Evolutionary conservation across 2,329 filamentous ascomycete genomes (phyloP).

Genomic region (Venturiaceae sp.): DNA sequence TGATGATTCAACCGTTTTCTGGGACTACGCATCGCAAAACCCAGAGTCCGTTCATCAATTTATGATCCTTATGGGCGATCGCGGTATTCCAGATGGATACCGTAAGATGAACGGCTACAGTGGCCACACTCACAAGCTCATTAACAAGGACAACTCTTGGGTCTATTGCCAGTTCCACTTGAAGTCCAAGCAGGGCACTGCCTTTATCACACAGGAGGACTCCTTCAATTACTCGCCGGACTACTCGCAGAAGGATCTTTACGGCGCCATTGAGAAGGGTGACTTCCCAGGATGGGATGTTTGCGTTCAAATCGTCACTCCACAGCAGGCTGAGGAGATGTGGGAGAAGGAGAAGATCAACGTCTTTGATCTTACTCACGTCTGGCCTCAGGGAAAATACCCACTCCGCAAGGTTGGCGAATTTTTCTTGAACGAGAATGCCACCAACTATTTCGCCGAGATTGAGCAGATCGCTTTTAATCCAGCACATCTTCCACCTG

Average conservation of each 20-base stretch:
- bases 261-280: constrained; percentile 40
- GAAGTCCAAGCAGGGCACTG: constrained; percentile 42
- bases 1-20: constrained; percentile 56
- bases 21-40: constrained; percentile 49
- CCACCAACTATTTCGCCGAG: constrained; percentile 53
- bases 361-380: constrained; percentile 44
- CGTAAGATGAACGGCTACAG: constrained; percentile 46
- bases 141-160: constrained; percentile 44
- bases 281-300: constrained; percentile 44
- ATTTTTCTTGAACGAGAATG: constrained; percentile 44
- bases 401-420: constrained; percentile 44
- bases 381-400: constrained; percentile 44
- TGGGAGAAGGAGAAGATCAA: constrained; percentile 46
- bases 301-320: constrained; percentile 41
- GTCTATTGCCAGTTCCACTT: constrained; percentile 44
- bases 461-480: constrained; percentile 64
- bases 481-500: constrained; percentile 56
- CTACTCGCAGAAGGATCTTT: constrained; percentile 43
- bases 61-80: constrained; percentile 44
- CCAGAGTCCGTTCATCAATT: constrained; percentile 45
- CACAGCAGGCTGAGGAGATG: constrained; percentile 40
- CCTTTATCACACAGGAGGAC: constrained; percentile 42
- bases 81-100: constrained; percentile 45
- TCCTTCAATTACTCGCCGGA: constrained; percentile 41
- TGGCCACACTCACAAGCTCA: constrained; percentile 43